Conservation (phyloP, 2,329 filamentous ascomycete species). For the Fusarium sp. region DNA sequence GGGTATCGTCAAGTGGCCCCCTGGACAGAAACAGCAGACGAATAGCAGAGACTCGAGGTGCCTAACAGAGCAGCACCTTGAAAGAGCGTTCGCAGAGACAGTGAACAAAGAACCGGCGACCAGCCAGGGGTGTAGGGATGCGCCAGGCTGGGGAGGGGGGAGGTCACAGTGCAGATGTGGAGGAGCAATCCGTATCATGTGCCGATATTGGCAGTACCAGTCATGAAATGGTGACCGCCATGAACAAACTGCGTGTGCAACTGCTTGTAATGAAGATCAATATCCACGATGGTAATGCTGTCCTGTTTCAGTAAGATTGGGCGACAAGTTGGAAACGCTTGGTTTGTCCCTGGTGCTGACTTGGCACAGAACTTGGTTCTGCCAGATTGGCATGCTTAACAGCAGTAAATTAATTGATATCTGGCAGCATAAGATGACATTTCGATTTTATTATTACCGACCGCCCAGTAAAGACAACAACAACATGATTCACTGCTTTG, state of each 20-base stretch:
- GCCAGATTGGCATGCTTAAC: constrained; percentile 21
- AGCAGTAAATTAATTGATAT: constrained; percentile 27
- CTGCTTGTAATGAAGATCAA: constrained; percentile 40
- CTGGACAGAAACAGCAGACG: constrained; percentile 42
- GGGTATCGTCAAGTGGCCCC: constrained; percentile 23
- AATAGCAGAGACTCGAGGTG: constrained; percentile 33
- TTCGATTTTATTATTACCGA: constrained; percentile 20
- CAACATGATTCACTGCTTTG: constrained; percentile 24
- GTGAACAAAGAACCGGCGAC: constrained; percentile 25
- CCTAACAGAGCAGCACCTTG: constrained; percentile 32
- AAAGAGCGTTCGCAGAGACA: constrained; percentile 33
- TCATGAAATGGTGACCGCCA: constrained; percentile 41
- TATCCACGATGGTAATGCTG: constrained; percentile 36
- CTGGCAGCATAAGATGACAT: constrained; percentile 28
- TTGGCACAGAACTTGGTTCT: constrained; percentile 7
- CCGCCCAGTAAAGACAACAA: constrained; percentile 25
- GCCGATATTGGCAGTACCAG: constrained; percentile 25
- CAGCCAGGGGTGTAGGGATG: constrained; percentile 8
- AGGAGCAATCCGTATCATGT: constrained; percentile 26
- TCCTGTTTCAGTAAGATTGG: constrained; percentile 40
- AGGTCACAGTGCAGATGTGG: constrained; percentile 41
- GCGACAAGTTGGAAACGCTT: constrained; percentile 22
- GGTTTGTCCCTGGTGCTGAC: constrained; percentile 2
- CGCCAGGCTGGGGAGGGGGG: constrained; percentile 5
- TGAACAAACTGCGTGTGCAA: constrained; percentile 29